Evolutionary conservation across 1,284 basidiomycete species (phyloP).

Genomic region (Paramarasmius palmivorus): DNA sequence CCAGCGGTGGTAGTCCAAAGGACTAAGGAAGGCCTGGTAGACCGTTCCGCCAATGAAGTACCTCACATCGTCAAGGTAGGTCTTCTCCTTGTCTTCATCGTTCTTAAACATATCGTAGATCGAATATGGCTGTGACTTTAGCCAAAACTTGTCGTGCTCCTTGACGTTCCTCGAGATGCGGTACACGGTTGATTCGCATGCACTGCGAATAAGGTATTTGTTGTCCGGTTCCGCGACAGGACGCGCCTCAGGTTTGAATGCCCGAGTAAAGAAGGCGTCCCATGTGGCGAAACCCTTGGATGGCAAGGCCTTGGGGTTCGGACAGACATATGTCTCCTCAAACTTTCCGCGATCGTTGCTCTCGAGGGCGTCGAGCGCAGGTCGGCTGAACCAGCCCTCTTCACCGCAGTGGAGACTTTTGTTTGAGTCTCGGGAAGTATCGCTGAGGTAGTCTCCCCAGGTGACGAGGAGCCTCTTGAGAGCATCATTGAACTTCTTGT

Average conservation of each 20-base stretch:
- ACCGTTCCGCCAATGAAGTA: slow-evolving; percentile 54
- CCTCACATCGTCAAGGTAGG: too few species aligned
- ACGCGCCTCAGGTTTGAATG: slow-evolving; percentile 30
- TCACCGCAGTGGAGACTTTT: slow-evolving; percentile 6
- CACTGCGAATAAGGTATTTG: slow-evolving; percentile 34
- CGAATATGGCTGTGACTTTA: slow-evolving; percentile 35
- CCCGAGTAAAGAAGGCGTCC: slow-evolving; percentile 47
- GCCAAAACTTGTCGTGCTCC: slow-evolving; percentile 30
- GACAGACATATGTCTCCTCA: slow-evolving; percentile 36
- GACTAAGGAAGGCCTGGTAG: slow-evolving; percentile 54
- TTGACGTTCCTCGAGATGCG: slow-evolving; percentile 24
- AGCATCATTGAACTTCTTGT: slow-evolving; percentile 9
- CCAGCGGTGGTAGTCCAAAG: slow-evolving; percentile 56
- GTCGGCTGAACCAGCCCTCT: slow-evolving; percentile 13
- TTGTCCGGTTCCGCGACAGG: slow-evolving; percentile 32
- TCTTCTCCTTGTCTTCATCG: slow-evolving; percentile 17
- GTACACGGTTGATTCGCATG: slow-evolving; percentile 37
- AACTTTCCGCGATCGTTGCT: slow-evolving; percentile 17
- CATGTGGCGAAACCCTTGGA: slow-evolving; percentile 41
- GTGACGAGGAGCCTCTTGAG: slow-evolving; percentile 12
- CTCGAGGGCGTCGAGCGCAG: background rate
- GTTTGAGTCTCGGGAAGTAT: slow-evolving; percentile 7
- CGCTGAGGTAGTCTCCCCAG: slow-evolving; percentile 15
- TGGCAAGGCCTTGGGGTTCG: slow-evolving; percentile 30
- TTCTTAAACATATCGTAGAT: slow-evolving; percentile 34